Evolutionary conservation across 148 eudicot species (phyloP).

Genomic region (Mesembryanthemum crystallinum): DNA sequence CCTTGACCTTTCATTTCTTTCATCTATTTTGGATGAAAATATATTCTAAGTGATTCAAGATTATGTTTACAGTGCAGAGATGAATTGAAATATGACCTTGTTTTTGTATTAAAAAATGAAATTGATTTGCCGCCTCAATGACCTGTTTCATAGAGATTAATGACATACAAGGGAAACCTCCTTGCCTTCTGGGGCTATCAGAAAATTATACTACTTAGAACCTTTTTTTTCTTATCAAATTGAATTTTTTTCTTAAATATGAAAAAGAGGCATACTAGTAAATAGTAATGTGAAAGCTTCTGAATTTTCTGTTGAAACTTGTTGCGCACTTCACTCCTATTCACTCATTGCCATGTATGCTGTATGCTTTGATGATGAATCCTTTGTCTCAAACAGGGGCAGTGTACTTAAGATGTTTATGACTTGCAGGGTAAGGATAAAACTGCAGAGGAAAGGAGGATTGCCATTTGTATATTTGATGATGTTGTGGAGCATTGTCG

Average conservation of each 20-base stretch:
- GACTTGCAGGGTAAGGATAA: constrained; percentile 42
- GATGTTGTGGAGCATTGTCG: constrained; percentile 46
- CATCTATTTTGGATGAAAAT: background rate
- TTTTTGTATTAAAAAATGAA: background rate
- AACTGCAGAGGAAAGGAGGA: constrained; percentile 45
- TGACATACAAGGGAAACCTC: background rate
- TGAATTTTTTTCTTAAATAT: background rate
- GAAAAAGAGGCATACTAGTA: background rate
- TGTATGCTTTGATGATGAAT: background rate
- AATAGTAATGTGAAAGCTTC: background rate
- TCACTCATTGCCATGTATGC: background rate
- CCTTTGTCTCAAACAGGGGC: background rate
- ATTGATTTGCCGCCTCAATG: background rate
- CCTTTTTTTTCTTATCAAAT: background rate
- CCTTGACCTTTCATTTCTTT: too few species aligned
- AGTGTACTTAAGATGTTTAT: constrained; percentile 6
- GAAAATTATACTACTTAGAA: background rate
- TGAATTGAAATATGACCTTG: background rate
- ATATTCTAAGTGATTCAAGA: background rate
- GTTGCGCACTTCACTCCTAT: background rate
- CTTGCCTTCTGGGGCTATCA: background rate
- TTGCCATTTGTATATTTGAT: constrained; percentile 43
- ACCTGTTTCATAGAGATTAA: background rate
- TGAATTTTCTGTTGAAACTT: background rate
- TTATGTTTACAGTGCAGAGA: background rate